Evolutionary conservation across 768 basidiomycete genomes (phyloP), one percentile per base, ranked within the genome.

Genomic region (Kwoniella sp.): DNA sequence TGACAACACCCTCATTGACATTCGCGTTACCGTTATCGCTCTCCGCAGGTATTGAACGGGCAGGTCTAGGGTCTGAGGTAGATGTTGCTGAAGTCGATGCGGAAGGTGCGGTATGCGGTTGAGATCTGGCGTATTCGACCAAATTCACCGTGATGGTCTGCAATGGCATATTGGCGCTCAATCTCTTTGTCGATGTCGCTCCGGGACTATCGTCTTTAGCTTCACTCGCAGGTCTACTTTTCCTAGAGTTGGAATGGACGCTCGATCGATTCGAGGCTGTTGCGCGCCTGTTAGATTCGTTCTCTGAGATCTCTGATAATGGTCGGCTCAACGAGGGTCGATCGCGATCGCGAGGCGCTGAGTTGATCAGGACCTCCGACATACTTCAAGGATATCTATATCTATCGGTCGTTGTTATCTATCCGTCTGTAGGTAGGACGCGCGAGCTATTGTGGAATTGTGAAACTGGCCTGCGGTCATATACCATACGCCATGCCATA

Each of bases 101-200:
- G 2, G 56, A 4, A 34, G 38, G 5, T 23, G 47, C 4, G 28
- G 61, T 25, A 13, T 47, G 37, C 2, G 54, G 55, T 63, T 58
- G 55, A 3, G 60, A 62, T 63, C 34, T 58, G 26, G 70, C 74
- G 62, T 76, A 76, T 12, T 76, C 74, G 28, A 68, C 65, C 48
- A 76, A 61, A 52, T 76, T 76, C n/a, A 76, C 56, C 0, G 74
- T 72, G 55, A 76, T 69, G 20, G 70, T 73, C 41, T 71, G 69
- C 37, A 73, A 31, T 22, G 59, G 66, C 31, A 48, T 41, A 50
- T 15, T 50, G 7, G 41, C 20, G 47, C 58, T 58, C 28, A 30
- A 11, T 50, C 58, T 47, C 45, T 58, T 58, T 5, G 41, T 58
- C 56, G 56, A 20, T 12, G 34, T 29, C 29, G 23, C 26, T 26